Evolutionary conservation across 495 filamentous ascomycete species (phyloP).

Genomic region (Podospora australis): DNA sequence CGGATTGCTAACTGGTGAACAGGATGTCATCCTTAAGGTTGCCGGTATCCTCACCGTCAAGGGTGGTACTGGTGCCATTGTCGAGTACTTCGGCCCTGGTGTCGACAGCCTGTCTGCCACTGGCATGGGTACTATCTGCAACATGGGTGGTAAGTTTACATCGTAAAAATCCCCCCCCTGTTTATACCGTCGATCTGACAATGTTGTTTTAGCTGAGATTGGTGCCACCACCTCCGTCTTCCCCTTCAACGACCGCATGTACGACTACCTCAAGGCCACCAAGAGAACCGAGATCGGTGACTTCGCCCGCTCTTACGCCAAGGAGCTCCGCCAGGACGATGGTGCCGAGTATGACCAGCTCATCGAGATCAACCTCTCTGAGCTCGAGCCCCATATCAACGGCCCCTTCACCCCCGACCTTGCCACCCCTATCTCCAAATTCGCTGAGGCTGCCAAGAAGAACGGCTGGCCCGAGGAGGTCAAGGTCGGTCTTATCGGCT

Average conservation of each 20-base stretch:
- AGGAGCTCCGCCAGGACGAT: slow-evolving; percentile 83
- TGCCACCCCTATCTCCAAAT: slow-evolving; percentile 95
- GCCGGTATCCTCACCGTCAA: slow-evolving; percentile 96
- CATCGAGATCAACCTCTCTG: slow-evolving; percentile 88
- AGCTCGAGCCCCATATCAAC: slow-evolving; percentile 98
- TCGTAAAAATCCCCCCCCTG: no score
- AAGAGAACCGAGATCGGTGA: slow-evolving; percentile 89
- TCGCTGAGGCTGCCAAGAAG: slow-evolving; percentile 85
- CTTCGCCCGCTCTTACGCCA: slow-evolving; percentile 75
- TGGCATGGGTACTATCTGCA: slow-evolving; percentile 64
- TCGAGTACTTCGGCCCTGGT: slow-evolving; percentile 85
- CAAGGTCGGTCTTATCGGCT: slow-evolving; percentile 94
- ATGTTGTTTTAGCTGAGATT: no score
- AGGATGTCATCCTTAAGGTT: slow-evolving; percentile 98
- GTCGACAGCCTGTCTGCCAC: slow-evolving; percentile 58
- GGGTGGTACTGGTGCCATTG: slow-evolving; percentile 94
- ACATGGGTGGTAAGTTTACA: slow-evolving; percentile 51
- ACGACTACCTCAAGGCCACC: slow-evolving; percentile 89
- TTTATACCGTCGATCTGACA: no score
- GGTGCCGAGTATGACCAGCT: slow-evolving; percentile 96
- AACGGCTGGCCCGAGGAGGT: slow-evolving; percentile 97
- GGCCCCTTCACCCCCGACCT: slow-evolving; percentile 99
- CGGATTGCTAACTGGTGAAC: no score
- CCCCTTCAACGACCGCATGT: slow-evolving; percentile 97
- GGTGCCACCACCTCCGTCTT: slow-evolving; percentile 97